These are phyloP conservation scores for Botrytis hyacinthi DNA, from an alignment of 2,329 filamentous ascomycete species.

Conservation along the genomic window DNA sequence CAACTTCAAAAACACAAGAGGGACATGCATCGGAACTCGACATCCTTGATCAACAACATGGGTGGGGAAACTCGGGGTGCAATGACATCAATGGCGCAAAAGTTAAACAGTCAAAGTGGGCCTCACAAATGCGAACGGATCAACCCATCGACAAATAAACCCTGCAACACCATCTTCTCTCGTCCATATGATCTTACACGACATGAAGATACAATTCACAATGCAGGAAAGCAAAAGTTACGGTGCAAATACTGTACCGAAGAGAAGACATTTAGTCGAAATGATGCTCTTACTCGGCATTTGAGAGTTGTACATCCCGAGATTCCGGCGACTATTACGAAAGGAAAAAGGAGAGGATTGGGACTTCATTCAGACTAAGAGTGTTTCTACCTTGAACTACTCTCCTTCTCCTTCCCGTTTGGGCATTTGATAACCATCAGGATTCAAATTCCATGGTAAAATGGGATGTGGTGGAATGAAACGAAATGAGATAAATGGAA, in stretches of 20 bases:
- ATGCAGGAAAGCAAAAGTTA: slow-evolving; percentile 89
- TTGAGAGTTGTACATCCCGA: slow-evolving; percentile 94
- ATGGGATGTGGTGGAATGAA: background rate
- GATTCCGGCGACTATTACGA: slow-evolving; percentile 73
- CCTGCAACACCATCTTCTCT: slow-evolving; percentile 92
- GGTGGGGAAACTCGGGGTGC: slow-evolving; percentile 32
- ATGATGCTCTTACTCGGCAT: slow-evolving; percentile 90
- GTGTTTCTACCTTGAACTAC: background rate
- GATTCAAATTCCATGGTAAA: background rate
- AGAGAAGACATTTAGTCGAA: slow-evolving; percentile 94
- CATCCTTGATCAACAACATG: slow-evolving; percentile 45
- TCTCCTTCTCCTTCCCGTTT: background rate
- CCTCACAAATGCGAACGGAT: slow-evolving; percentile 91
- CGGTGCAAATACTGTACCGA: slow-evolving; percentile 90
- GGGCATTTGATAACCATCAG: background rate
- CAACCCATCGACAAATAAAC: slow-evolving; percentile 92
- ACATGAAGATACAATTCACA: slow-evolving; percentile 97
- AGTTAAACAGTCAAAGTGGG: slow-evolving; percentile 81
- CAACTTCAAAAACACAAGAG: slow-evolving; percentile 94
- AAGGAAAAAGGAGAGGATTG: slow-evolving; percentile 42
- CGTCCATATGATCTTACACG: slow-evolving; percentile 93
- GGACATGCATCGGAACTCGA: slow-evolving; percentile 75
- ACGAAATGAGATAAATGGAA: background rate
- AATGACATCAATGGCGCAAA: slow-evolving; percentile 52
- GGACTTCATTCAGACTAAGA: background rate